Evolutionary conservation across 2,329 filamentous ascomycete species (phyloP).

Genomic region (Harringtonia aguacate): DNA sequence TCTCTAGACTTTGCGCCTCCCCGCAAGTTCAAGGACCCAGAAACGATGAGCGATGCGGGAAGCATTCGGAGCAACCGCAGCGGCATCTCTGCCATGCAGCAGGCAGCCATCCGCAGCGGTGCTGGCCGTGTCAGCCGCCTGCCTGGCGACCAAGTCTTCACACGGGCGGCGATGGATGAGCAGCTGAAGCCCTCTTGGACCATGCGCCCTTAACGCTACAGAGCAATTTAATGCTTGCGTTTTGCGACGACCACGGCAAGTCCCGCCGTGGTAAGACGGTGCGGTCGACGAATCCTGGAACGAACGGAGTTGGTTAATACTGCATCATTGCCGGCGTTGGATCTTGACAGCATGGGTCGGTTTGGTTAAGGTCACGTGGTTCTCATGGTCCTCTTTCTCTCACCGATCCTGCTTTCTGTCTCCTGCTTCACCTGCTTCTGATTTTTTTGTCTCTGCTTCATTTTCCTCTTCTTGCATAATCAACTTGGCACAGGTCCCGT

Average conservation of each 20-base stretch:
- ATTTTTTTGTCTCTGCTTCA: background rate
- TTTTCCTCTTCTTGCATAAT: background rate
- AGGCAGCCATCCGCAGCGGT: slow-evolving; percentile 64
- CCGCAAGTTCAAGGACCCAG: slow-evolving; percentile 56
- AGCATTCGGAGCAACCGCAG: slow-evolving; percentile 64
- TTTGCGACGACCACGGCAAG: no score
- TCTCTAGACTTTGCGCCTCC: slow-evolving; percentile 72
- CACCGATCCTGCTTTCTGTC: background rate
- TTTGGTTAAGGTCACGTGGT: background rate
- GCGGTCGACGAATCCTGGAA: background rate
- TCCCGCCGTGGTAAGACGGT: no score
- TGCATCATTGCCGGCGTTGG: slow-evolving; percentile 9
- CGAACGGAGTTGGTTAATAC: background rate
- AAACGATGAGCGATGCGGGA: slow-evolving; percentile 53
- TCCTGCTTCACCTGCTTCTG: background rate
- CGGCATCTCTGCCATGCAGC: slow-evolving; percentile 61
- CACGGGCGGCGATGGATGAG: slow-evolving; percentile 53
- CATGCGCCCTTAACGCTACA: slow-evolving; percentile 30
- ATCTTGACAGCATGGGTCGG: background rate
- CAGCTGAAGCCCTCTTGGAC: slow-evolving; percentile 50
- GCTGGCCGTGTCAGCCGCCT: slow-evolving; percentile 81
- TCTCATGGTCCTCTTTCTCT: background rate
- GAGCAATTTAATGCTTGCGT: background rate
- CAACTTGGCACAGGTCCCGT: background rate
- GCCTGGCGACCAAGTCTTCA: slow-evolving; percentile 72